Conservation (phyloP, 306 rosid genomes). For the Rosa chinensis region DNA sequence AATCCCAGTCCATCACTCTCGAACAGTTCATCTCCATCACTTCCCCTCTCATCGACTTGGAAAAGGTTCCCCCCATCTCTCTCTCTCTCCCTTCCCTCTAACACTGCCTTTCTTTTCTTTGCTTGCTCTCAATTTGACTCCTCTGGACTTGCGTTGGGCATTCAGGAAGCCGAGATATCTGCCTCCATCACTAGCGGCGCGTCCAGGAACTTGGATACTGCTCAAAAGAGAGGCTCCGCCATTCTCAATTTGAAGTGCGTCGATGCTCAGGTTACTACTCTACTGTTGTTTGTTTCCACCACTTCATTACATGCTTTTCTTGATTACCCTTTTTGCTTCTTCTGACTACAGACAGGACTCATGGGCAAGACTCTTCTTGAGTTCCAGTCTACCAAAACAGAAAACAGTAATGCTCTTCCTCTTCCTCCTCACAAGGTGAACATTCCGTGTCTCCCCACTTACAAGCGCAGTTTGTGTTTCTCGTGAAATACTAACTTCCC, state of each 20-base stretch:
- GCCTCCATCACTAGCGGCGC: constrained; percentile 79
- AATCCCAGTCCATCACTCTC: background rate
- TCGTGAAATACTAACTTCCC: background rate
- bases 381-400: constrained; percentile 81
- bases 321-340: constrained; percentile 4
- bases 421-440: constrained; percentile 98
- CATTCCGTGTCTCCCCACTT: background rate
- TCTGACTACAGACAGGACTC: constrained; percentile 71
- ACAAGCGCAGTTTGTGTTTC: background rate
- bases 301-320: background rate
- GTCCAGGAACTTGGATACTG: constrained; percentile 72
- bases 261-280: constrained; percentile 60
- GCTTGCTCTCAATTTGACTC: background rate
- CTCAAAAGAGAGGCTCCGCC: constrained; percentile 84
- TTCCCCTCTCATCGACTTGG: constrained; percentile 83
- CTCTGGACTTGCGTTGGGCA: background rate
- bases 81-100: background rate
- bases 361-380: constrained; percentile 96
- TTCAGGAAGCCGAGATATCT: constrained; percentile 88
- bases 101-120: background rate
- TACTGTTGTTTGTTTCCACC: no score
- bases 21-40: constrained; percentile 49
- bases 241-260: constrained; percentile 90
- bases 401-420: constrained; percentile 72
- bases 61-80: constrained; percentile 63